Percentiles rank a stretch among this genome's conserved stretches.
These are phyloP conservation scores for Digitaria exilis DNA, from an alignment of 202 grass and related monocot species.

Conservation along the genomic window DNA sequence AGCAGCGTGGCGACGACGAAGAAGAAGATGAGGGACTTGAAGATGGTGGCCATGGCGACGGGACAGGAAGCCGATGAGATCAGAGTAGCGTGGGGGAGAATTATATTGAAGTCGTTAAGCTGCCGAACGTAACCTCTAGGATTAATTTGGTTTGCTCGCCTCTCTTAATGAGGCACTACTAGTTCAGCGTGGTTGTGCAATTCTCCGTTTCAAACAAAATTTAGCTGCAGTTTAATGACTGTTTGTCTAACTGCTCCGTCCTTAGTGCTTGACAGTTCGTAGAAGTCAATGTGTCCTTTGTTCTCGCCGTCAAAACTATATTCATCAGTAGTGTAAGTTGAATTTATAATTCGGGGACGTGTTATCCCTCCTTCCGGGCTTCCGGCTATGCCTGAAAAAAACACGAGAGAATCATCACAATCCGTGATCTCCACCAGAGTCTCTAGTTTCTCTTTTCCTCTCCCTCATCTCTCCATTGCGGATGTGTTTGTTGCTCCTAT, in stretches of 20 bases:
- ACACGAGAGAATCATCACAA: too few species aligned
- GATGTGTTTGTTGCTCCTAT: too few species aligned
- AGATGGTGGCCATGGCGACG: neutral
- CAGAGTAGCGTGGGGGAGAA: neutral
- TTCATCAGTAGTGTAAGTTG: too few species aligned
- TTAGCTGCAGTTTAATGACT: neutral
- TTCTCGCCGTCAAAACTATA: neutral
- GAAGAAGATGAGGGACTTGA: neutral
- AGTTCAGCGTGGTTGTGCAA: neutral
- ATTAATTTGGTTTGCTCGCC: neutral
- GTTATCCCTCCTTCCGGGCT: too few species aligned
- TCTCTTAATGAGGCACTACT: neutral
- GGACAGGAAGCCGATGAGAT: neutral
- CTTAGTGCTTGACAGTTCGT: neutral
- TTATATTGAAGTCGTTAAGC: neutral
- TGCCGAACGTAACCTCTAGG: conserved; percentile 30
- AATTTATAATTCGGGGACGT: too few species aligned
- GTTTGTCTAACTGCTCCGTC: neutral
- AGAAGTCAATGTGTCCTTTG: neutral
- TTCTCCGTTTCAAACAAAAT: neutral
- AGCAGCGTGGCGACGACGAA: neutral
- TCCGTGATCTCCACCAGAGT: too few species aligned
- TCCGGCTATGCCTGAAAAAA: too few species aligned
- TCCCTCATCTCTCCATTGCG: too few species aligned
- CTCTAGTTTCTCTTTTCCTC: too few species aligned